Base-by-base conservation (phyloP, 1,284 basidiomycete species). In the Cystobasidium slooffiae region DNA sequence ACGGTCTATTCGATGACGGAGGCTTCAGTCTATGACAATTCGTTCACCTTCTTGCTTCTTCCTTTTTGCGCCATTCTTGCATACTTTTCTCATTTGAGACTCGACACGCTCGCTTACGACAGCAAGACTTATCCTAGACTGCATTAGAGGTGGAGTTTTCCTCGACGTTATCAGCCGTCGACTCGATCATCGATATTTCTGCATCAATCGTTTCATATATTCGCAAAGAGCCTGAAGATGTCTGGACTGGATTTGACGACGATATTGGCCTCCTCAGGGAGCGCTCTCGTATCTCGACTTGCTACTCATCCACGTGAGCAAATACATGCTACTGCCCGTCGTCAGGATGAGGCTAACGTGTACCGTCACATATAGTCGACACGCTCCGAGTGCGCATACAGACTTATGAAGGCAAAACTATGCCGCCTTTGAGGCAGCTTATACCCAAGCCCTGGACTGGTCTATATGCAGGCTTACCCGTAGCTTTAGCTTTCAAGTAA, bases 311-410 rank as follows among this genome's bases (percentile, higher is more conserved):
- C 79, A 64, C 68, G 79, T 79, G 44, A 51, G 77, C 68, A 7
- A n/a, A 37, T 31, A 44, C 14, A 59, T 46, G 31, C 31, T 12
- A 5, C 1, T 39, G 12, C 31, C 18, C 12, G n/a, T 1, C 1
- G 16, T 47, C 20, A 3, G 12, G 9, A 24, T 16, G 20, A 1
- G 47, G 9, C 56, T 37, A 18, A 14, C 31, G 47, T 6, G n/a
- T 65, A 8, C 44, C 4, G 6, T 10, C 7, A 0, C 5, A 3
- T 56, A 14, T 62, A 79, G 79, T 79, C 31, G 79, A 79, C 43
- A 79, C 79, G 18, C 22, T 78, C 3, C 51, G 79, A 24, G 78
- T 79, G 6, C 63, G 78, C 43, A 74, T 79, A 16, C 79, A 79
- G 44, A 79, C 79, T 6, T 66, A 72, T 44, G 75, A 77, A 0